Evolutionary conservation across 228 moss, liverwort and hornwort genomes (phyloP).

Genomic region (Sphagnum magellanicum): DNA sequence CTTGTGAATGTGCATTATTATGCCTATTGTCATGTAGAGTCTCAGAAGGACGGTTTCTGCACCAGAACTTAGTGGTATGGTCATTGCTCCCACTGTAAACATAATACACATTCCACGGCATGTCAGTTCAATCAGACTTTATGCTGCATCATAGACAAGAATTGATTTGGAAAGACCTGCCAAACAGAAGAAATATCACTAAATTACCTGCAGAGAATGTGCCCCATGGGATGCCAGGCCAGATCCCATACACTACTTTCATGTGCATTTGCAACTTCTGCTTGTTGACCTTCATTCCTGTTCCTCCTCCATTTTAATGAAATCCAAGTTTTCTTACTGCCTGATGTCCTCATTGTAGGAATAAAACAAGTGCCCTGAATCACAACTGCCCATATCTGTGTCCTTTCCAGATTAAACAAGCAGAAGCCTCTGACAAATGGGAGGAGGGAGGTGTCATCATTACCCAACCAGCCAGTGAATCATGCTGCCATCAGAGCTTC

Average conservation of each 20-base stretch:
- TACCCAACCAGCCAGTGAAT: constrained; percentile 99
- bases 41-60: constrained; percentile 96
- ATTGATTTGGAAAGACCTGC: too few species aligned
- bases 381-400: too few species aligned
- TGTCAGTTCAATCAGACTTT: too few species aligned
- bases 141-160: too few species aligned
- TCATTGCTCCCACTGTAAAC: constrained; percentile 83
- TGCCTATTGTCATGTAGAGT: constrained; percentile 82
- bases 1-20: constrained; percentile 75
- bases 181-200: too few species aligned
- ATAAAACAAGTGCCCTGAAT: too few species aligned
- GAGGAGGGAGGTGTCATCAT: too few species aligned
- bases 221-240: constrained; percentile 99
- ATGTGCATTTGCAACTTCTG: constrained; percentile 96
- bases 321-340: too few species aligned
- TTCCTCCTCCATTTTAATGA: background rate
- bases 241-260: constrained; percentile 99
- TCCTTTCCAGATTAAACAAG: too few species aligned
- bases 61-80: constrained; percentile 99
- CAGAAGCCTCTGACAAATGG: too few species aligned
- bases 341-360: too few species aligned
- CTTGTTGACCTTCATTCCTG: constrained; percentile 92
- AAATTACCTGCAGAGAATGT: constrained; percentile 86
- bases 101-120: too few species aligned
- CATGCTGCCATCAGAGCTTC: constrained; percentile 97